Evolutionary conservation across 1,139 yeast genomes (phyloP), one percentile per base, ranked within the genome.

Genomic region (Candida sp.): DNA sequence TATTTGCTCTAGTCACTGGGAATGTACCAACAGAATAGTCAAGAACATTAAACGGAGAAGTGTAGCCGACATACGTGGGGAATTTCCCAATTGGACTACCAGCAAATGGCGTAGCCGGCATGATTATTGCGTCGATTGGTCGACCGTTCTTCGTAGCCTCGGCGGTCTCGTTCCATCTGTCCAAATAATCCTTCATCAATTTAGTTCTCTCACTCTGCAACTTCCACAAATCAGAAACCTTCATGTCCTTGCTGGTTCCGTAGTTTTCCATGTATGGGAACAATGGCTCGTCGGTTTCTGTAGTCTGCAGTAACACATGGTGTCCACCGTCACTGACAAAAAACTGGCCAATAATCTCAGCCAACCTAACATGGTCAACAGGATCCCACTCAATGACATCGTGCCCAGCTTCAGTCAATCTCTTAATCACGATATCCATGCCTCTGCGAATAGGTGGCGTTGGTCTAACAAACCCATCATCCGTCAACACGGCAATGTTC

Each of bases 21-120:
- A 85, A 64, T 3, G 81, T 77, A 27, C 86, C 85, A 4, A 82
- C 80, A 0, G 85, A 70, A 61, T 80, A 83, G 63, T 86, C 90
- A 42, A 84, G 63, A 28, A 82, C 68, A 63, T 86, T 86, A 69
- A 83, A 82, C 54, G 84, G 75, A 33, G 83, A 77, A 7, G 90
- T 85, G 66, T 84, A 85, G 2, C 74, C 76, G 6, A 69, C 72
- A 52, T 70, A 65, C 44, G 62, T 62, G 35, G 67, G 67, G 53
- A 69, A 70, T 48, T 70, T 70, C 12, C 73, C 72, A 38, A 72
- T 68, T 27, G 80, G 79, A 26, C 76, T 73, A 2, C 83, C 78
- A 0, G 83, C 72, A 52, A 72, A 78, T 58, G 83, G 81, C 2
- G 77, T 62, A 1, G 68, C 77, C 4, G 84, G 84, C 55, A 74